A percentile compares a stretch with the other conserved stretches of the same genome.
These are phyloP conservation scores for Saturnispora hagleri DNA, from an alignment of 805 yeast species.

Conservation along the genomic window DNA sequence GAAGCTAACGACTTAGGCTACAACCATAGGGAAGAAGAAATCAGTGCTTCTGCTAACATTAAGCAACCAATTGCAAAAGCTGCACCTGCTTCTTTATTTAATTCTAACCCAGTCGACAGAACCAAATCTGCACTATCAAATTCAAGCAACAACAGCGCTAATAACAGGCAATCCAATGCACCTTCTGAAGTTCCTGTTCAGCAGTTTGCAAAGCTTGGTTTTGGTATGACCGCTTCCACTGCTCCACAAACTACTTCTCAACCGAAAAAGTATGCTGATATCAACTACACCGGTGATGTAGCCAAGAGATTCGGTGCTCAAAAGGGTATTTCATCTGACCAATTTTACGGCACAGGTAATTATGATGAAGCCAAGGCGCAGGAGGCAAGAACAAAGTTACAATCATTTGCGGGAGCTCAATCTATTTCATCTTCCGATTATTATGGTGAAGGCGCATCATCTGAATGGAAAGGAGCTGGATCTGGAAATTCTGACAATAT, in stretches of 20 bases:
- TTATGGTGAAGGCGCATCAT: conserved; percentile 64
- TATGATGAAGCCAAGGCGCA: conserved; percentile 68
- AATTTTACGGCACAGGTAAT: conserved; percentile 80
- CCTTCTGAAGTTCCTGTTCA: conserved; percentile 46
- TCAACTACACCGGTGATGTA: conserved; percentile 64
- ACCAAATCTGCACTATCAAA: conserved; percentile 1
- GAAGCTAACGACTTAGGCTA: conserved; percentile 50
- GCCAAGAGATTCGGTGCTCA: conserved; percentile 74
- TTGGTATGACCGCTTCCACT: conserved; percentile 73
- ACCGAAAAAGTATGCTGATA: conserved; percentile 24
- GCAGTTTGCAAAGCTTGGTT: conserved; percentile 73
- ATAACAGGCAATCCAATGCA: conserved; percentile 3
- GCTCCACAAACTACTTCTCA: conserved; percentile 29
- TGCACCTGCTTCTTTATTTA: conserved; percentile 15
- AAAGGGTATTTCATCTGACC: conserved; percentile 94
- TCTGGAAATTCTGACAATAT: conserved; percentile 31
- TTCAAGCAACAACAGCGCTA: not conserved
- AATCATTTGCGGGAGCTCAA: conserved; percentile 75
- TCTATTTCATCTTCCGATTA: conserved; percentile 88
- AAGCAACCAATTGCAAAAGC: conserved; percentile 17
- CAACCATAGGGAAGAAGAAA: conserved; percentile 29
- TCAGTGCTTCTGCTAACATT: conserved; percentile 11
- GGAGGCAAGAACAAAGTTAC: conserved; percentile 78
- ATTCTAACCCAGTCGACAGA: not conserved
- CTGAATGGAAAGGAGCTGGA: conserved; percentile 13